Base-by-base conservation (phyloP, 257 asterid species). In the Solanum megistacrolobum region DNA sequence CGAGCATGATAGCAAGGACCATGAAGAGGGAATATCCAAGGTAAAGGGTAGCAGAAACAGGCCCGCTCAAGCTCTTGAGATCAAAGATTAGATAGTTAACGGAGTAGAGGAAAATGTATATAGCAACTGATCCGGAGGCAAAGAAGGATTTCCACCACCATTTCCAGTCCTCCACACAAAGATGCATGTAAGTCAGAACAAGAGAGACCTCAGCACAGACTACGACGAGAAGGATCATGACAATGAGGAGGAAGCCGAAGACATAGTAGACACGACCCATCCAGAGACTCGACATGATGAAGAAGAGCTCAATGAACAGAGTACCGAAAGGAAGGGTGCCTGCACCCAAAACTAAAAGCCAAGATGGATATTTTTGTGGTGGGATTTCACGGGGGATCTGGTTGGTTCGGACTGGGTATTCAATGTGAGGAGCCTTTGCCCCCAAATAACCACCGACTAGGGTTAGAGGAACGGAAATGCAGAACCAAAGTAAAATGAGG, bases 111-210 rank as follows among this genome's bases (percentile, higher is more conserved):
- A 95, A 96, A 87, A 96, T 93, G 92, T 96, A 96, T 43, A 94
- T 87, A 29, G 98, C 96, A 76, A 96, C 98, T 23, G 98, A 96
- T 23, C 96, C 98, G 1, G 99, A 96, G 3, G 98, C 97, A 62
- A 93, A 96, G 92, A 96, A 96, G 5, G 99, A 95, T 85, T 96
- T 96, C 99, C 99, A 96, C 99, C 98, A 96, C 98, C 99, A 96
- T 89, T 89, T 92, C 97, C 95, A 96, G 87, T 96, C 98, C 93
- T 96, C 98, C 86, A 95, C 98, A 79, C 98, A 96, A 0, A 95
- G 93, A 87, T 96, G 98, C 99, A 96, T 96, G 92, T 96, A 96
- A 13, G 99, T 95, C 4, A 96, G 94, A 35, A 96, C 98, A 65
- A 96, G 93, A 4, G 98, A 95, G 9, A 96, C 99, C 92, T 96